Conservation (phyloP, 192 early-diverging fungal genomes). For the Coemansia sp. region DNA sequence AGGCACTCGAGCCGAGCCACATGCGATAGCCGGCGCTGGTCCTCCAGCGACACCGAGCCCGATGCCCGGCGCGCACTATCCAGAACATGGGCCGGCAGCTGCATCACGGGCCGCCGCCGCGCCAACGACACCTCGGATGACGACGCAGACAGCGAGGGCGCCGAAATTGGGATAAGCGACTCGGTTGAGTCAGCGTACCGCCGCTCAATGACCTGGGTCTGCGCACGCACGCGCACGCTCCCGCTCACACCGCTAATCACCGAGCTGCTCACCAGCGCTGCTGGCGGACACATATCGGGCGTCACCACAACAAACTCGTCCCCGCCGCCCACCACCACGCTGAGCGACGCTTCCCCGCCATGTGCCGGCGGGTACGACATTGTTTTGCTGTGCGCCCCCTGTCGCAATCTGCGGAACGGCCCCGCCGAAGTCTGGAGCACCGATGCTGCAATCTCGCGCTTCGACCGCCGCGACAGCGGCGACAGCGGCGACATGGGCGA, state of each 20-base stretch:
- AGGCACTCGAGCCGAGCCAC: constrained; percentile 30
- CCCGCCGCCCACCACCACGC: constrained; percentile 2
- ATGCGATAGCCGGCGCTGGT: constrained; percentile 22
- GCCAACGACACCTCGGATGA: constrained; percentile 51
- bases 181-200: constrained; percentile 43
- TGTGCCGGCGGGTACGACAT: constrained; percentile 44
- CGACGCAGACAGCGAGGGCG: constrained; percentile 49
- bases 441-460: constrained; percentile 42
- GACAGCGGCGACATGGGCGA: constrained; percentile 21
- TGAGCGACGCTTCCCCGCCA: constrained; percentile 10
- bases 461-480: constrained; percentile 31
- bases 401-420: constrained; percentile 44
- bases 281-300: constrained; percentile 51
- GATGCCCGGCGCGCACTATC: constrained; percentile 15
- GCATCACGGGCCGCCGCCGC: constrained; percentile 17
- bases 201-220: constrained; percentile 34
- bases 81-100: constrained; percentile 10
- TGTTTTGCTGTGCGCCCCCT: constrained; percentile 27
- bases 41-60: constrained; percentile 29
- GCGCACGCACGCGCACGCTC: constrained; percentile 28
- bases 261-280: constrained; percentile 47
- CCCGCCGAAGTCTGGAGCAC: constrained; percentile 42
- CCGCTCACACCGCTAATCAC: constrained; percentile 49
- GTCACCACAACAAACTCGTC: constrained; percentile 54
- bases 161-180: constrained; percentile 45